Evolutionary conservation across 2,329 filamentous ascomycete genomes (phyloP), one percentile per base, ranked within the genome.

Genomic region (Exophiala sideris): DNA sequence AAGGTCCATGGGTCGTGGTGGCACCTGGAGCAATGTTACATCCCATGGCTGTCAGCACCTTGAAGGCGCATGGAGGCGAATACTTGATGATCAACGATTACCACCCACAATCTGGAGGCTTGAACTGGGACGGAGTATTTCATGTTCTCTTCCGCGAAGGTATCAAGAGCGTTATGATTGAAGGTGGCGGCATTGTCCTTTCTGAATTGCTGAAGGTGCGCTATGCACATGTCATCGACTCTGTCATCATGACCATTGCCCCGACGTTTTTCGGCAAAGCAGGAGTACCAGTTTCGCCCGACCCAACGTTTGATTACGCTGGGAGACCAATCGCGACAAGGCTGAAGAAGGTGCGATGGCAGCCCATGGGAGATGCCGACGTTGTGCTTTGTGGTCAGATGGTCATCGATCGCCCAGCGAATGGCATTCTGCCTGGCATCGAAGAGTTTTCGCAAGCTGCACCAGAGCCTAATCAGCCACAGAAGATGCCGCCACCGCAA

Each of bases 191-290:
- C 0, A 76, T 78, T 9, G 84, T 96, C 33, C 89, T 97, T 67
- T 95, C 94, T 67, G 82, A 87, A 35, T 72, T 97, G 14, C 76
- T 97, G n/a, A 76, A 80, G 36, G 76, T 81, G 2, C 73, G 75
- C 24, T 82, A 84, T 64, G 75, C 82, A 12, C 64, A 68, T n/a
- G 73, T 91, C 7, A 77, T 95, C 39, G 81, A 89, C 66, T 86
- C 86, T 2, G 85, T 96, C 45, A 87, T 97, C 64, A 79, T 96
- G 54, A 96, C 92, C 0, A 84, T 96, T 65, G 91, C 92, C 2
- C 92, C 92, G 7, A 89, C 85, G 0, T 97, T 90, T 82, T 77
- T 97, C n/a, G 92, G 92, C 1, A 78, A 81, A 56, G 89, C 88
- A 2, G 90, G 90, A 6, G 88, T 96, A 8, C 78, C 84, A 9